Base-by-base conservation (phyloP, 1,284 basidiomycete genomes). In the Rhodofomes roseus region DNA sequence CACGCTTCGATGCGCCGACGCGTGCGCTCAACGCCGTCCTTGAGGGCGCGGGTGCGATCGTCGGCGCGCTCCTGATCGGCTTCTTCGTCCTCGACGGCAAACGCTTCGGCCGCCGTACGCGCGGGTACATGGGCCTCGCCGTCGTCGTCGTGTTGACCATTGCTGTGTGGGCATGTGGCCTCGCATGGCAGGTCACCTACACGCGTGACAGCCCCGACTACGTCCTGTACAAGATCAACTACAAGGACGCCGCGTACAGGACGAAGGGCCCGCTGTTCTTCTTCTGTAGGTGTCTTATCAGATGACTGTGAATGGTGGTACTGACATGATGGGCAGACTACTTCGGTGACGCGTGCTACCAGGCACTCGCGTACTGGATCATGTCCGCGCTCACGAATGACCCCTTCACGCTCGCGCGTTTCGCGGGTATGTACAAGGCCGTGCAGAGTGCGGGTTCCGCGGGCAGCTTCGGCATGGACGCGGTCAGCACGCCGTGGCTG, bases 391-490 rank as follows among this genome's bases (percentile, higher is more conserved):
- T 80, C 62, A 70, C 74, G 44, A 79, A 80, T 65, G 75, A 79
- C 60, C 74, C 77, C 1, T 76, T 75, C 64, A 74, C 69, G 54
- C 74, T 81, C 57, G 78, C 79, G 23, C 75, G 78, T 39, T 76
- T 75, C 63, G 73, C 77, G 0, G 74, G 74, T 5, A 62, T 74
- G n/a, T 74, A 78, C 71, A 79, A 77, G 68, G 75, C 75, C 36
- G 56, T 76, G 34, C 76, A 77, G 67, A 72, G 70, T 46, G 56
- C 56, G 44, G 79, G 79, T 25, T 59, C 70, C 6, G 78, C 73
- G 39, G 79, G 72, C 41, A 75, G 73, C 27, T 81, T 77, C 65
- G 79, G 77, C 29, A 80, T 81, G 79, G 80, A 81, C 67, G 79
- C 80, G 3, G 75, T 77, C 37, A 43, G 57, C 31, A 74, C 75